Base-by-base conservation (phyloP, 768 basidiomycete species). In the Pulveroboletus ravenelii region DNA sequence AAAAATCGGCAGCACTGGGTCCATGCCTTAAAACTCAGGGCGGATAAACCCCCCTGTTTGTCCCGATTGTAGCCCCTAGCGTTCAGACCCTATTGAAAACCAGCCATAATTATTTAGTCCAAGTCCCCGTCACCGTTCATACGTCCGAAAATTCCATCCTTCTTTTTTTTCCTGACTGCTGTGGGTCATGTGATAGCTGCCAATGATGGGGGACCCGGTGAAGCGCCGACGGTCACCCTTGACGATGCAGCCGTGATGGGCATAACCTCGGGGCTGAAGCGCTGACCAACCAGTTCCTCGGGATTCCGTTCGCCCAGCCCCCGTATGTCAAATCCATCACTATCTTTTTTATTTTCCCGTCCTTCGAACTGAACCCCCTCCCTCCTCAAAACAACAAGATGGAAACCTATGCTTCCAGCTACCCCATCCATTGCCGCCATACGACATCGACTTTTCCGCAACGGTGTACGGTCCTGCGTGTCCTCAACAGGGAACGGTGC, bases 281-380 rank as follows among this genome's bases (percentile, higher is more conserved):
- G 5, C 43, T 37, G 17, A 58, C 69, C 0, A 55, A 60, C 6
- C 45, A 59, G 12, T 77, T 71, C 50, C 55, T 74, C 0, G 76
- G 75, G 6, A 72, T 77, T 14, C 75, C 71, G 1, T 77, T 69
- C 38, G 71, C 74, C 12, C 50, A 64, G 25, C 65, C 72, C 34
- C 72, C 70, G 72, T 76, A 57, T 20, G 70, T 56, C 15, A 18
- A 40, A 18, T 10, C 20, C 20, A 23, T 4, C 20, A 23, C 20
- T 23, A 23, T 23, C 20, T 23, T 23, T 23, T 23, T 1, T 36
- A 9, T n/a, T 23, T 6, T 29, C 25, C 1, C 25, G 5, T 29
- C 17, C 27, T 5, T 30, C 6, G 1, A 17, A 46, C 29, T 20
- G 25, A 48, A 23, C 30, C 10, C 17, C 27, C 17, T n/a, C 15